These are phyloP conservation scores for Nemania sp. DNA, from an alignment of 2,329 filamentous ascomycete species.

Conservation along the genomic window DNA sequence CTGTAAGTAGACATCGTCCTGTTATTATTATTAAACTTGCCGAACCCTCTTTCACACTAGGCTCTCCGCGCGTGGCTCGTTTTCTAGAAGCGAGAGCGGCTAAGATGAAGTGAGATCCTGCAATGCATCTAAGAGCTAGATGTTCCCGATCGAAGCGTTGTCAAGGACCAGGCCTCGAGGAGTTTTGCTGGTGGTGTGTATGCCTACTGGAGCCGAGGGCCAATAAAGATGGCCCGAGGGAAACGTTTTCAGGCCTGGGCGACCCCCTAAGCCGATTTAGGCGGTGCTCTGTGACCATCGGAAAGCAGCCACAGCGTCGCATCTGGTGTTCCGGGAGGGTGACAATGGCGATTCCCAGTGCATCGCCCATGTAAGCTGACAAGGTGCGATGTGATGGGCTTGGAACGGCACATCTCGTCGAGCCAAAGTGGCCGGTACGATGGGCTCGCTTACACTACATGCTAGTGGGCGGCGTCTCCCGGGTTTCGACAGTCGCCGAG, in stretches of 20 bases:
- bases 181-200: conserved; percentile 18
- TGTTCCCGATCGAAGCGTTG: conserved; percentile 28
- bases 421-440: conserved; percentile 22
- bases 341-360: conserved; percentile 29
- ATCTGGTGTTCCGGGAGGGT: conserved; percentile 28
- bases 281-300: conserved; percentile 26
- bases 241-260: conserved; percentile 11
- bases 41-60: conserved; percentile 22
- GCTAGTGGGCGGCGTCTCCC: conserved; percentile 27
- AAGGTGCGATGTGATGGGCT: conserved; percentile 25
- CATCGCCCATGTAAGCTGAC: conserved; percentile 28
- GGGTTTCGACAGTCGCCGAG: conserved; percentile 32
- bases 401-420: conserved; percentile 23
- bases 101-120: conserved; percentile 32
- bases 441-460: conserved; percentile 30
- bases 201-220: conserved; percentile 5
- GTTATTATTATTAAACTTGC: conserved; percentile 16
- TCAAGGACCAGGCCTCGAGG: conserved; percentile 32
- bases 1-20: too few species aligned
- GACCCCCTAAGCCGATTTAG: conserved; percentile 9
- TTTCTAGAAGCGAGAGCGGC: conserved; percentile 30
- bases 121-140: conserved; percentile 33
- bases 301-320: conserved; percentile 32
- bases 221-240: conserved; percentile 15
- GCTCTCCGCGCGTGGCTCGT: conserved; percentile 19